Evolutionary conservation across 306 rosid genomes (phyloP).

Genomic region (Cucumis sativus): Cucumber_9930_V3 NC_026658.2:24960501-24961000

Average conservation of each 20-base stretch:
- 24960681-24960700: background rate
- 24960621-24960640: background rate
- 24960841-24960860: background rate
- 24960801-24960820: conserved; percentile 17
- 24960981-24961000: background rate
- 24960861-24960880: background rate
- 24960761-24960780: conserved; percentile 6
- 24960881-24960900: background rate
- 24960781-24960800: background rate
- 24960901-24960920: background rate
- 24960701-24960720: background rate
- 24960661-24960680: background rate
- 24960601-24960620: background rate
- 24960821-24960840: background rate
- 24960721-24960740: background rate
- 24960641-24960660: background rate
- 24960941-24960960: background rate
- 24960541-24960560: background rate
- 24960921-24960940: background rate
- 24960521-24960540: background rate
- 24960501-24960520: background rate
- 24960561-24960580: background rate
- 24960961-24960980: background rate
- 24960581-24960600: background rate
- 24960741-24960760: background rate